A percentile compares a stretch with the other conserved stretches of the same genome.
Conservation (phyloP, 2,329 filamentous ascomycete genomes). For the Coniochaeta ligniaria region DNA sequence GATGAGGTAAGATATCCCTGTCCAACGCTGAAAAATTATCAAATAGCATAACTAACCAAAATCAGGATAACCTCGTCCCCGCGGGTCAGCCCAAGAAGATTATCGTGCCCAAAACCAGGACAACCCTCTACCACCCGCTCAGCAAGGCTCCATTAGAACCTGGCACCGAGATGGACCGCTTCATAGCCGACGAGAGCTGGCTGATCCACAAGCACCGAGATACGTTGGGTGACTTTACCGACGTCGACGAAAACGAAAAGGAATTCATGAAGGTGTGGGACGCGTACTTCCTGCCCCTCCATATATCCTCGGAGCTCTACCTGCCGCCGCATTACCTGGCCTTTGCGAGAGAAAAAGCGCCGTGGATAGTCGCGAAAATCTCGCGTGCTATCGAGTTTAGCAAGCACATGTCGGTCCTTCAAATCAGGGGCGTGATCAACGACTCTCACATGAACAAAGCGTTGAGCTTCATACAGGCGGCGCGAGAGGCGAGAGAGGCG, state of each 20-base stretch:
- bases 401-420: slow-evolving; percentile 44
- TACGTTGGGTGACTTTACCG: slow-evolving; percentile 48
- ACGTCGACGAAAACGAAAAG: slow-evolving; percentile 45
- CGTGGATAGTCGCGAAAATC: slow-evolving; percentile 42
- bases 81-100: background rate
- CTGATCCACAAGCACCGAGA: slow-evolving; percentile 53
- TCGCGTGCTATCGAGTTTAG: slow-evolving; percentile 46
- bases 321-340: slow-evolving; percentile 43
- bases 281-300: slow-evolving; percentile 42
- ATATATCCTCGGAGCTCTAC: slow-evolving; percentile 43
- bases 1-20: background rate
- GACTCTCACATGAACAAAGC: slow-evolving; percentile 36
- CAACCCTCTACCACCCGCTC: slow-evolving; percentile 47
- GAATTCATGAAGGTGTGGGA: slow-evolving; percentile 55
- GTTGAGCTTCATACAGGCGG: slow-evolving; percentile 31
- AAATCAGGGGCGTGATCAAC: slow-evolving; percentile 39
- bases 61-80: slow-evolving; percentile 2
- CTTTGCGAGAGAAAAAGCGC: slow-evolving; percentile 42
- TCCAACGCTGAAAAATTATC: background rate
- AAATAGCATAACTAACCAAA: background rate
- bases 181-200: slow-evolving; percentile 42
- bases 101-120: slow-evolving; percentile 12
- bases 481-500: slow-evolving; percentile 21
- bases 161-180: slow-evolving; percentile 37
- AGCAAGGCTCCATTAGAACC: slow-evolving; percentile 45